A percentile compares a stretch with the other conserved stretches of the same genome.
Conservation (phyloP, 1,139 yeast genomes). For the Geotrichum europaeum region DNA sequence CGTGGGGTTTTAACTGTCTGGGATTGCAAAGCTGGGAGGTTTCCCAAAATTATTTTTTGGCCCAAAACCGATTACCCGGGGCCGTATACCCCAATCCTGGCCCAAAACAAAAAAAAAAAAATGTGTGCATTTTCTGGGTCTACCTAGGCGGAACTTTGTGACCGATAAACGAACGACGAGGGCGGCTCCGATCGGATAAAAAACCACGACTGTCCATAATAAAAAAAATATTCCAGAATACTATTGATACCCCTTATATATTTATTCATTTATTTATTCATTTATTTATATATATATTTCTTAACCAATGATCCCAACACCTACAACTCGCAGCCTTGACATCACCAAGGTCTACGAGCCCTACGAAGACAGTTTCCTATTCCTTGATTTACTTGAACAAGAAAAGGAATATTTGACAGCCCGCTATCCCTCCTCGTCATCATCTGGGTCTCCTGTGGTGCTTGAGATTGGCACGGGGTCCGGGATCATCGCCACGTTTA, state of each 20-base stretch:
- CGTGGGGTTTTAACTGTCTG: neutral
- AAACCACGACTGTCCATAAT: no score
- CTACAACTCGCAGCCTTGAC: slow-evolving; percentile 42
- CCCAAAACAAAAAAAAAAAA: neutral
- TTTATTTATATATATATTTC: neutral
- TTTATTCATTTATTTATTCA: no score
- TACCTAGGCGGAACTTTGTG: neutral
- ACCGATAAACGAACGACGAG: neutral
- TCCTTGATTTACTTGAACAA: slow-evolving; percentile 71
- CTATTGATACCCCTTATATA: no score
- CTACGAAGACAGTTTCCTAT: slow-evolving; percentile 80
- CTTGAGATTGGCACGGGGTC: slow-evolving; percentile 92
- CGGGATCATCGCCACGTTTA: slow-evolving; percentile 76
- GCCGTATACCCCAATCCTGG: neutral
- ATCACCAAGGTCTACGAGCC: slow-evolving; percentile 76
- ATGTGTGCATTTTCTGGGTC: neutral
- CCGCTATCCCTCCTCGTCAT: neutral
- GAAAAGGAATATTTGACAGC: slow-evolving; percentile 36
- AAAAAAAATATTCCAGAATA: no score
- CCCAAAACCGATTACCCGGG: neutral
- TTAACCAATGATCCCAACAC: slow-evolving; percentile 49
- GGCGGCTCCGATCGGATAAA: neutral
- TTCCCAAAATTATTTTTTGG: neutral
- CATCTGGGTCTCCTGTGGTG: slow-evolving; percentile 31
- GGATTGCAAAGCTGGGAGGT: neutral